Conservation (phyloP, 768 basidiomycete species). For the Leccinum truebloodii region DNA sequence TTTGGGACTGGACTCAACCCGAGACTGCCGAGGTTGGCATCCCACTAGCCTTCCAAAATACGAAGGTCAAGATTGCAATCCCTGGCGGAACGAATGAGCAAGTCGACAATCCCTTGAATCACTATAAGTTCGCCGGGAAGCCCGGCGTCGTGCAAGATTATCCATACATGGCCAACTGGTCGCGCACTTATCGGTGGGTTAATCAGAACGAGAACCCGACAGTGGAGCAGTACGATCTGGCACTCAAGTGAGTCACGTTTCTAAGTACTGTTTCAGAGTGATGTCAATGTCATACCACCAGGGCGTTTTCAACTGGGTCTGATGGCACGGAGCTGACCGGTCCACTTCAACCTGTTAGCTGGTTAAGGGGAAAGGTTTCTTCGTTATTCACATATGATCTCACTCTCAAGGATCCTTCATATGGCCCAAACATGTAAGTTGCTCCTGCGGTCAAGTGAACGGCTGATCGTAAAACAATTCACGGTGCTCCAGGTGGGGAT, state of each 20-base stretch:
- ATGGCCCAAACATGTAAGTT: no score
- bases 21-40: slow-evolving; percentile 8
- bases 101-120: slow-evolving; percentile 17
- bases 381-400: no score
- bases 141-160: neutral
- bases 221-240: slow-evolving; percentile 13
- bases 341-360: neutral
- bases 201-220: neutral
- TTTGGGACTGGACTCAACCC: slow-evolving; percentile 18
- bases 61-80: neutral
- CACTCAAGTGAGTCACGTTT: slow-evolving; percentile 10
- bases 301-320: slow-evolving; percentile 8
- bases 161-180: slow-evolving; percentile 11
- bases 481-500: no score
- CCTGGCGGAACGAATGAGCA: neutral
- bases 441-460: no score
- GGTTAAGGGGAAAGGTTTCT: no score
- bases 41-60: slow-evolving; percentile 4
- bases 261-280: no score
- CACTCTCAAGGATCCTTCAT: no score
- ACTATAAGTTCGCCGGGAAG: slow-evolving; percentile 6
- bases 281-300: neutral
- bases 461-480: no score
- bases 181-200: slow-evolving; percentile 20
- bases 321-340: neutral